A percentile compares a stretch with the other conserved stretches of the same genome.
Evolutionary conservation across 2,329 filamentous ascomycete genomes (phyloP).

Genomic region (Fusarium tjaetaba): DNA sequence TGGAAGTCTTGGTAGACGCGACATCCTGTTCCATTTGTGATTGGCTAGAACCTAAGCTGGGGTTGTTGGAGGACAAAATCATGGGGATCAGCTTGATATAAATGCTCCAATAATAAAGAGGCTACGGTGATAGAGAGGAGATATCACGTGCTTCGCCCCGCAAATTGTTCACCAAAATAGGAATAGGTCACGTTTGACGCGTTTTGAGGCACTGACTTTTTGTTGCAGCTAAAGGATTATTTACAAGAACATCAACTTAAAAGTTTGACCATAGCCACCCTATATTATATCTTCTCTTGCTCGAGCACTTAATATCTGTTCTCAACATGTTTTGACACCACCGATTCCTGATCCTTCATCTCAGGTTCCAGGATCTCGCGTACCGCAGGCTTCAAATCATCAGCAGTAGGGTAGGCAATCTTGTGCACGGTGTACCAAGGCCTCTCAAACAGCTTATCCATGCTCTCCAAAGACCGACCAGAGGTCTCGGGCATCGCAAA

Average conservation of each 20-base stretch:
- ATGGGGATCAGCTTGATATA: neutral
- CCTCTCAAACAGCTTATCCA: slow-evolving; percentile 44
- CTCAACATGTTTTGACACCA: slow-evolving; percentile 13
- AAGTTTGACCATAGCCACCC: rapidly evolving
- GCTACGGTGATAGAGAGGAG: rapidly evolving
- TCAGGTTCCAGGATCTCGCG: slow-evolving; percentile 16
- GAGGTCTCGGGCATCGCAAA: slow-evolving; percentile 48
- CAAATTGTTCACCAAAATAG: neutral
- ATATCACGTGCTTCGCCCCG: neutral
- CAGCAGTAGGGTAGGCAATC: slow-evolving; percentile 43
- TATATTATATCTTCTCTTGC: rapidly evolving
- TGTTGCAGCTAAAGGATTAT: rapidly evolving
- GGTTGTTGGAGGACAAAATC: too few species aligned
- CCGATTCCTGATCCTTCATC: slow-evolving; percentile 16
- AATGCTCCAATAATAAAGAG: neutral
- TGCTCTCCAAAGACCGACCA: slow-evolving; percentile 44
- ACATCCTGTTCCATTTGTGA: neutral
- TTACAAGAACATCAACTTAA: rapidly evolving
- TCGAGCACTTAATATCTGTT: neutral
- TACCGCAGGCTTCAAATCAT: slow-evolving; percentile 32
- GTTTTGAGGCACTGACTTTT: rapidly evolving
- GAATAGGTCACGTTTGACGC: rapidly evolving
- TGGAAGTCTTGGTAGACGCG: slow-evolving; percentile 8
- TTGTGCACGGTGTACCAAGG: slow-evolving; percentile 46
- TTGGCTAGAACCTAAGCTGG: neutral